Base-by-base conservation (phyloP, 768 basidiomycete species). In the Asterophora parasitica region DNA sequence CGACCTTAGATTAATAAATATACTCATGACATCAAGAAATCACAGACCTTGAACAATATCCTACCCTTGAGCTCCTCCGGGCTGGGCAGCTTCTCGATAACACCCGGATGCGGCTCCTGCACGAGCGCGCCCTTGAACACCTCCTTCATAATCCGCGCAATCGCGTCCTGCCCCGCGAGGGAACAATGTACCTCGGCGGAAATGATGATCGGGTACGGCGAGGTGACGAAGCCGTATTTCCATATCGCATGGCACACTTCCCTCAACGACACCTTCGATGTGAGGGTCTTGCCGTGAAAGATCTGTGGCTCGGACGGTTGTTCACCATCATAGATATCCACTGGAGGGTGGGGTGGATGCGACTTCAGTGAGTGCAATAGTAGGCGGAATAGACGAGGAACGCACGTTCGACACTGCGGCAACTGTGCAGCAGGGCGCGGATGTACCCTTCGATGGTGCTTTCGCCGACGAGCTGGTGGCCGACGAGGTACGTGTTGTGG, bases 381-480 rank as follows among this genome's bases (percentile, higher is more conserved):
- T 34, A 19, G 10, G 11, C 10, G 36, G 20, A 44, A 37, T 31
- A 20, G 4, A 19, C 26, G 35, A 35, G 31, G 34, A 36, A 75
- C 87, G 53, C 56, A 94, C 94, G 65, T 65, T 98, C 94, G 23
- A 98, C 94, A 49, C 88, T 92, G 15, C 94, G 79, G 63, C 93
- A 95, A 33, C 90, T 83, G 65, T 88, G 88, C 32, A 96, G 71
- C 38, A 97, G 68, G 0, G 93, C 93, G 1, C 95, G 76, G 47
- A 97, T 92, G 61, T 97, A 98, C 0, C 95, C 82, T 59, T 96
- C 93, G n/a, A 92, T 82, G 0, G 93, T 93, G 53, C 88, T 92
- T 28, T 83, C 80, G 4, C 95, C 95, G 31, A 93, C 77, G 4
- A 92, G 76, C 59, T 94, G 92, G 59, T 88, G 78, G 0, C 92